Percentiles rank a stretch among this genome's conserved stretches.
Evolutionary conservation across 2,329 filamentous ascomycete species (phyloP).

Genomic region (Aureobasidium sp.): DNA sequence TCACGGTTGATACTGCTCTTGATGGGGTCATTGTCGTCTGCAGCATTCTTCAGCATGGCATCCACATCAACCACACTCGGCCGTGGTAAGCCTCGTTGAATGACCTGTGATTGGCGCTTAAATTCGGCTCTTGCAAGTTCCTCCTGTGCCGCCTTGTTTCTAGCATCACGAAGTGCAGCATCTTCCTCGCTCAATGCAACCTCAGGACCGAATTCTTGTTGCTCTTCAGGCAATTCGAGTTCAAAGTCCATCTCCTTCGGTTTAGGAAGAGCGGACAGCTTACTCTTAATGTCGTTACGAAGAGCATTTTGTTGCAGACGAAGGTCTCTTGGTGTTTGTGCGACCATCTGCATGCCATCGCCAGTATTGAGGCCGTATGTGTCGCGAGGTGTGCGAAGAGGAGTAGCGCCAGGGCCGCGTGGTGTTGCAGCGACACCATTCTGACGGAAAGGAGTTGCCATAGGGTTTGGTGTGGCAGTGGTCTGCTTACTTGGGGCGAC

Average conservation of each 20-base stretch:
- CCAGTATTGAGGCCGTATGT: conserved; percentile 74
- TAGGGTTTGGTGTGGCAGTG: conserved; percentile 86
- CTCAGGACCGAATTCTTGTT: conserved; percentile 47
- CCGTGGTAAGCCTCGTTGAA: conserved; percentile 74
- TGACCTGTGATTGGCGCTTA: conserved; percentile 78
- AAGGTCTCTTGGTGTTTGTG: conserved; percentile 69
- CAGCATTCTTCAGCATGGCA: conserved; percentile 56
- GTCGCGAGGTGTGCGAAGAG: conserved; percentile 81
- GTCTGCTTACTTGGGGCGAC: conserved; percentile 71
- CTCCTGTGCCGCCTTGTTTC: conserved; percentile 53
- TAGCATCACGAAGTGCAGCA: conserved; percentile 65
- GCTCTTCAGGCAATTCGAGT: conserved; percentile 80
- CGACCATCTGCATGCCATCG: conserved; percentile 58
- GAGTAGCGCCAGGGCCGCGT: conserved; percentile 63
- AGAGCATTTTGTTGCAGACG: conserved; percentile 61
- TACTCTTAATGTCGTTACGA: conserved; percentile 59
- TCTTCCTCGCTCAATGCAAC: conserved; percentile 55
- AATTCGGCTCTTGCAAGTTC: conserved; percentile 63
- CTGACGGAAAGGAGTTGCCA: conserved; percentile 78
- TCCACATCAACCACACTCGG: conserved; percentile 65
- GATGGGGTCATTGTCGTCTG: conserved; percentile 53
- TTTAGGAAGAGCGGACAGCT: conserved; percentile 77
- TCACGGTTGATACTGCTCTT: conserved; percentile 66
- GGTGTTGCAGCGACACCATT: conserved; percentile 53
- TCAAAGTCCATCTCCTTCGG: conserved; percentile 95